A percentile compares a stretch with the other conserved stretches of the same genome.
These are phyloP conservation scores for Colletotrichum trifolii DNA, from an alignment of 2,329 filamentous ascomycete species.

Conservation along the genomic window DNA sequence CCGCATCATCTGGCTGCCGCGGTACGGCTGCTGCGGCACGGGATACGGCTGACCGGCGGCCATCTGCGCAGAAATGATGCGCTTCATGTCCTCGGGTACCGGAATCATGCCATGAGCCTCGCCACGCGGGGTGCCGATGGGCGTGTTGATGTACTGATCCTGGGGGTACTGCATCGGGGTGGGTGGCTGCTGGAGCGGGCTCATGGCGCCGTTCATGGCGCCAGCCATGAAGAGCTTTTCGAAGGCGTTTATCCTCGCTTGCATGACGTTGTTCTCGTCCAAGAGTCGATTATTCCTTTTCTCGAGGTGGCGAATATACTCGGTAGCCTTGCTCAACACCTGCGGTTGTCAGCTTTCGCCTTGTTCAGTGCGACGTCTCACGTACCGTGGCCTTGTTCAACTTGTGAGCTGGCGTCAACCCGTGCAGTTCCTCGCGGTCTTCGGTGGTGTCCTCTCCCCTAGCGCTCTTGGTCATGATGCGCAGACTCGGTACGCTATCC, in stretches of 20 bases:
- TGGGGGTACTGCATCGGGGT: slow-evolving; percentile 64
- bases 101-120: slow-evolving; percentile 69
- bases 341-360: slow-evolving; percentile 42
- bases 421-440: slow-evolving; percentile 84
- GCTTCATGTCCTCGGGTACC: slow-evolving; percentile 74
- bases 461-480: slow-evolving; percentile 82
- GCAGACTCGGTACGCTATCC: slow-evolving; percentile 90
- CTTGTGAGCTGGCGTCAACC: slow-evolving; percentile 88
- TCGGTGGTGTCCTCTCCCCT: slow-evolving; percentile 75
- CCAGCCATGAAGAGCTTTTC: slow-evolving; percentile 84
- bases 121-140: slow-evolving; percentile 54
- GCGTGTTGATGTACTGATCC: slow-evolving; percentile 58
- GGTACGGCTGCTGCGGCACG: slow-evolving; percentile 60
- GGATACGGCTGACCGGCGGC: slow-evolving; percentile 66
- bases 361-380: rapidly evolving
- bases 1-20: slow-evolving; percentile 58
- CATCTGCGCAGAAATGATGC: slow-evolving; percentile 68
- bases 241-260: slow-evolving; percentile 79
- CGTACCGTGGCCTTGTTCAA: slow-evolving; percentile 93
- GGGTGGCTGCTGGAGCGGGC: slow-evolving; percentile 64
- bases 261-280: slow-evolving; percentile 84
- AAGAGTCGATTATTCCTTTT: slow-evolving; percentile 85
- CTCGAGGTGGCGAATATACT: slow-evolving; percentile 94
- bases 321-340: slow-evolving; percentile 92
- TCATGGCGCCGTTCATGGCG: slow-evolving; percentile 73